A percentile compares a stretch with the other conserved stretches of the same genome.
Evolutionary conservation across 495 filamentous ascomycete genomes (phyloP).

Genomic region (Penicillium steckii): DNA sequence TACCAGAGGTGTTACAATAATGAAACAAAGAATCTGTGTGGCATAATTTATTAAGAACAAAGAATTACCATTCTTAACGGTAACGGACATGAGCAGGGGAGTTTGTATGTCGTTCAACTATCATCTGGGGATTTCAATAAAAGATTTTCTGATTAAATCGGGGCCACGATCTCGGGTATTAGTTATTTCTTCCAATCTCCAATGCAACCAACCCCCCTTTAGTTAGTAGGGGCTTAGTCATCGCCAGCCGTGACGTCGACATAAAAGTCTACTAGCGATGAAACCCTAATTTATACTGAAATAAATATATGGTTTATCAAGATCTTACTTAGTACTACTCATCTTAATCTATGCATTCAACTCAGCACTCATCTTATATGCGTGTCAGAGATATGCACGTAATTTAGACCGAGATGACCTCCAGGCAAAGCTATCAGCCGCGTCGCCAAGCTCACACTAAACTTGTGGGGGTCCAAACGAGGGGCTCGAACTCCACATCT

Average conservation of each 20-base stretch:
- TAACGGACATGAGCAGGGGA: conserved; percentile 1
- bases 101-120: background rate
- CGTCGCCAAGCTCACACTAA: background rate
- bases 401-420: background rate
- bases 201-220: background rate
- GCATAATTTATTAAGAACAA: background rate
- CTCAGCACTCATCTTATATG: background rate
- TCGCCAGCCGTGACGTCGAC: conserved; percentile 2
- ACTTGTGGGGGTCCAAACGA: background rate
- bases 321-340: too few species aligned
- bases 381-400: background rate
- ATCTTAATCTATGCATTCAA: too few species aligned
- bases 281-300: too few species aligned
- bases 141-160: background rate
- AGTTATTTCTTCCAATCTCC: background rate
- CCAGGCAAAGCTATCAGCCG: background rate
- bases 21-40: conserved; percentile 12
- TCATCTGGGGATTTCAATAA: background rate
- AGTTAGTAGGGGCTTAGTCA: conserved; percentile 1
- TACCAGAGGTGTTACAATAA: conserved; percentile 7
- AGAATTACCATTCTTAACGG: background rate
- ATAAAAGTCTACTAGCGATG: background rate
- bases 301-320: background rate
- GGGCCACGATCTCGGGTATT: background rate
- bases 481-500: background rate